Base-by-base conservation (phyloP, 805 yeast genomes). In the Candida fluviatilis region DNA sequence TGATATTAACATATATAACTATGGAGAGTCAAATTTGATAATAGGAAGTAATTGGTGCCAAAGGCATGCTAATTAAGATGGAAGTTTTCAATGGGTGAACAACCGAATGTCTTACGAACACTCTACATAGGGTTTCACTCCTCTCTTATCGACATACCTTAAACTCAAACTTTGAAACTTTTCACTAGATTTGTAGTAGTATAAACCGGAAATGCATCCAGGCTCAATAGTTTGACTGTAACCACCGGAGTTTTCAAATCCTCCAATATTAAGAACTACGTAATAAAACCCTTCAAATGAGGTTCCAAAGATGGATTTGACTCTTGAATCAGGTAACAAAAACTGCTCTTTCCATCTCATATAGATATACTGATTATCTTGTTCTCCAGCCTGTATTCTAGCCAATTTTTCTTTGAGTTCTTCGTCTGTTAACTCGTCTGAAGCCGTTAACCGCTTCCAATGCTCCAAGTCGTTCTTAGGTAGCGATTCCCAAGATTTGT, bases 261-360 rank as follows among this genome's bases (percentile, higher is more conserved):
- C 59, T 5, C 70, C 71, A 21, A 87, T 90, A 58, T 85, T 85
- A 51, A 89, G 80, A 31, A 88, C 86, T 19, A 89, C 77, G 56
- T 89, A 90, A 60, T 90, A 90, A 56, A 89, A 89, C 0, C 98
- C 98, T 31, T 89, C 96, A 58, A 82, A 90, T 2, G 95, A 84
- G 0, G 96, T 96, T 12, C 76, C 91, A 46, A 64, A 67, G 40
- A 75, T 75, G 47, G 72, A 77, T 42, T 69, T 75, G n/a, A 82
- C 64, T 40, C 64, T 61, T 21, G 88, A 80, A 60, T 88, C 95
- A 0, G 95, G 95, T 6, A 85, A 80, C 43, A 90, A 62, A 53
- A 88, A 88, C 51, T 80, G 77, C 59, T 90, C 98, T 62, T 90
- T 90, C 98, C 98, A 90, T 48, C 96, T 73, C 96, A 90, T 90